Conservation (phyloP, 345 rosid genomes). For the Camelina hispida region DNA sequence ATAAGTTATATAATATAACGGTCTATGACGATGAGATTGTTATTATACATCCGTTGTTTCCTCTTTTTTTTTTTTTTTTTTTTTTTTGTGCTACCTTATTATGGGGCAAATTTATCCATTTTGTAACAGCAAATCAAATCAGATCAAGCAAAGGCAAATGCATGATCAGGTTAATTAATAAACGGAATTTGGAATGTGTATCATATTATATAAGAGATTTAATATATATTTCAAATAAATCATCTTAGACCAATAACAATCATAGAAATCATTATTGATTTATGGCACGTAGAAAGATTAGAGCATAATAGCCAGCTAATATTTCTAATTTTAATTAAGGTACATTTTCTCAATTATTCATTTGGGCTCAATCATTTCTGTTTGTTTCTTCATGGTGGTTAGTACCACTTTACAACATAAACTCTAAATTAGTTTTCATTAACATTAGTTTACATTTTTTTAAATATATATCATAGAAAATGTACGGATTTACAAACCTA, state of each 20-base stretch:
- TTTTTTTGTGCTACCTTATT: too few relatives aligned
- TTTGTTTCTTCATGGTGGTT: constrained; percentile 41
- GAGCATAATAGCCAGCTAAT: constrained; percentile 39
- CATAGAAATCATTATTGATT: constrained; percentile 37
- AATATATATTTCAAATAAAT: constrained; percentile 7
- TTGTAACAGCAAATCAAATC: constrained; percentile 36
- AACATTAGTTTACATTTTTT: neutral
- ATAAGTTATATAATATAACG: too few relatives aligned
- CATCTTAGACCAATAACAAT: constrained; percentile 26
- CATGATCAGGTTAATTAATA: constrained; percentile 18
- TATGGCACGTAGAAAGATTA: constrained; percentile 40
- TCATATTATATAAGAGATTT: constrained; percentile 27
- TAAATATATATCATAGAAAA: neutral
- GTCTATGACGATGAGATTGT: neutral
- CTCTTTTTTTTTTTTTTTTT: neutral
- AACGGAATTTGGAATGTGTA: neutral
- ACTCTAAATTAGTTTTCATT: neutral
- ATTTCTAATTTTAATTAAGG: constrained; percentile 12
- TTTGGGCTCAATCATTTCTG: constrained; percentile 24
- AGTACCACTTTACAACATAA: constrained; percentile 33
- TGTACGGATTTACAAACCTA: constrained; percentile 32
- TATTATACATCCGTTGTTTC: neutral
- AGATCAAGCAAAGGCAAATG: constrained; percentile 36
- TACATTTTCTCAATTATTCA: constrained; percentile 36
- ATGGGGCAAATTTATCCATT: neutral